Conservation (phyloP, 768 basidiomycete species). For the Lactarius sanguifluus region DNA sequence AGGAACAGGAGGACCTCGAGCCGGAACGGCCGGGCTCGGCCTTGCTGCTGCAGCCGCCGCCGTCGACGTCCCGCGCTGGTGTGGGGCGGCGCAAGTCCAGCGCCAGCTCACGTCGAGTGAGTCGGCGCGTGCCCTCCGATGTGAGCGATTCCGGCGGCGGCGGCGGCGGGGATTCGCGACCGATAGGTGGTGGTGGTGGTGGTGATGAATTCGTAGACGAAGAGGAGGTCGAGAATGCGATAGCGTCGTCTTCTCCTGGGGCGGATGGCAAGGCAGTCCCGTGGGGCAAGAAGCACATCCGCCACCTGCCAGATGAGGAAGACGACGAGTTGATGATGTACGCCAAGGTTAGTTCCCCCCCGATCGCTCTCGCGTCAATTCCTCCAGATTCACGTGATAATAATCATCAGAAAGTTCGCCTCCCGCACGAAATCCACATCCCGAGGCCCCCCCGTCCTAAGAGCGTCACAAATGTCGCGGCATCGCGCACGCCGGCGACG, state of each 20-base stretch:
- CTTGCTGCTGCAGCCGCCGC: not conserved
- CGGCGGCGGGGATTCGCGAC: slow-evolving; percentile 40
- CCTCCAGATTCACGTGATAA: slow-evolving; percentile 40
- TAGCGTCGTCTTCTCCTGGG: not conserved
- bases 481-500: slow-evolving; percentile 13
- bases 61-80: not conserved
- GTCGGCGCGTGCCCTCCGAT: slow-evolving; percentile 23
- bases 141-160: slow-evolving; percentile 46
- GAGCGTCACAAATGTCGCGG: slow-evolving; percentile 16
- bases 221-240: slow-evolving; percentile 28
- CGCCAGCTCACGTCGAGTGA: slow-evolving; percentile 23
- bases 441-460: slow-evolving; percentile 13
- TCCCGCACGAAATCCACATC: slow-evolving; percentile 32
- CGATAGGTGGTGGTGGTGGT: slow-evolving; percentile 18
- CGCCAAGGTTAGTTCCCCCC: slow-evolving; percentile 45
- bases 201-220: slow-evolving; percentile 26
- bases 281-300: slow-evolving; percentile 27
- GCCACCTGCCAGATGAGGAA: slow-evolving; percentile 39
- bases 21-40: slow-evolving; percentile 10
- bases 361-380: not conserved
- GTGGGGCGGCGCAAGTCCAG: slow-evolving; percentile 38
- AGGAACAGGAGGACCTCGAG: slow-evolving; percentile 50
- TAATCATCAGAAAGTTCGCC: slow-evolving; percentile 41
- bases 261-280: slow-evolving; percentile 8
- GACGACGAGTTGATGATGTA: slow-evolving; percentile 66